Base-by-base conservation (phyloP, 305 asterid species). In the Ruellia speciosa region DNA sequence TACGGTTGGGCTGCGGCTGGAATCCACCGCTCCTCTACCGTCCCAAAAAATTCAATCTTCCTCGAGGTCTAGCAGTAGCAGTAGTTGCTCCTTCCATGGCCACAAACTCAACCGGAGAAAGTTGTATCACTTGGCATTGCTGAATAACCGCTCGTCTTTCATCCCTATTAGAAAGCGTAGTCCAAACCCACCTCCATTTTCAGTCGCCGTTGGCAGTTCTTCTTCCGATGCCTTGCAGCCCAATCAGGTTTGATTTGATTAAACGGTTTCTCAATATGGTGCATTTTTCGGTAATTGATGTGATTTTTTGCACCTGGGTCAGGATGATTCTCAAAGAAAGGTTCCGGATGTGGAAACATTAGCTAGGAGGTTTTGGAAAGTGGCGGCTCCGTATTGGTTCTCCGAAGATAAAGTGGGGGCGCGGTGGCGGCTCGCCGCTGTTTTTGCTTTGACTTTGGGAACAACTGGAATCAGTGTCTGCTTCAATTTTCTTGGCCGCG, bases 381-480 rank as follows among this genome's bases (percentile, higher is more conserved):
- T 88, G 69, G 96, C 96, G 6, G 84, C 86, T 13, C 96, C 95
- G 39, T 88, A 88, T 73, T 88, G 96, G 96, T 85, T 63, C 50
- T 89, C 94, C 0, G 95, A 86, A 54, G 95, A 89, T 68, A 80
- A 81, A 73, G 77, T 74, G 43, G 79, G 71, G 56, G 94, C 94
- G 43, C 79, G 95, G 55, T 66, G 75, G 75, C 81, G 82, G 60
- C 87, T 89, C 11, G 88, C 92, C 10, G 80, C 81, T 35, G 94
- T 89, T 52, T 89, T 89, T 72, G 94, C 87, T 39, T 93, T 89
- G 15, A 89, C 97, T 13, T 71, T 89, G 61, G 95, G 85, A 34
- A 89, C 97, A 33, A 84, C 95, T 46, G 97, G 95, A 14, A 89
- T 89, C 65, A 89, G 94, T 60, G 95, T 86, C 39, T 90, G 92